Evolutionary conservation across 78 protist genomes (phyloP), one percentile per base, ranked within the genome.

Genomic region (Mastigamoeba balamuthi): DNA sequence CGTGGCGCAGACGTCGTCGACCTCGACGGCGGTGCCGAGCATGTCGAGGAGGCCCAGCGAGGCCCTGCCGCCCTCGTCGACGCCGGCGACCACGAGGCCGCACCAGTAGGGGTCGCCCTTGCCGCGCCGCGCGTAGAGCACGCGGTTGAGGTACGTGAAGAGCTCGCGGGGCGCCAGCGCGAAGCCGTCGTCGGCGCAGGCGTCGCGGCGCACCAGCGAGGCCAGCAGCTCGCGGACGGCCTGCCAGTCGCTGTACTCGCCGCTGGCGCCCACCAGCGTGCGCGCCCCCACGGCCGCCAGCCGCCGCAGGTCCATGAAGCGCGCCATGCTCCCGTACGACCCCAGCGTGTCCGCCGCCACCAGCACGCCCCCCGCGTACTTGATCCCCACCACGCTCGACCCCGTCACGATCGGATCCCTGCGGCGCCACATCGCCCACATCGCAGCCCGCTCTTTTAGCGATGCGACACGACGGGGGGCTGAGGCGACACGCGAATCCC

Each of bases 181-280:
- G 63, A 86, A 17, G 6, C 36, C 33, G 81, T 75, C 78, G 33
- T 84, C 94, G 37, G 84, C 88, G 30, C 76, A 70, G 52, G 27
- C 58, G 66, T 83, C 81, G 28, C 52, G 78, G 1, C 74, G 85
- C 94, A 72, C 84, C 27, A 88, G 43, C 2, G 76, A 80, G 10
- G 87, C 83, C 2, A 91, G 66, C 8, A 64, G 25, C 8, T 81
- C 53, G 29, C 83, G 29, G 38, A 95, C 3, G n/a, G 68, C 33
- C 75, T 95, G 98, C 42, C 86, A 95, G 72, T 95, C 98, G 39
- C 92, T 80, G 29, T 67, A 75, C 65, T 95, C 98, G 17, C 98
- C 98, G 37, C 90, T 29, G 36, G 65, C 83, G 27, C 94, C 95
- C 28, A 95, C 38, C 44, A 87, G 9, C 6, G 92, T 81, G 25